Percentiles rank a stretch among this genome's conserved stretches.
Evolutionary conservation across 768 basidiomycete genomes (phyloP).

Genomic region (Lactifluus volemus): DNA sequence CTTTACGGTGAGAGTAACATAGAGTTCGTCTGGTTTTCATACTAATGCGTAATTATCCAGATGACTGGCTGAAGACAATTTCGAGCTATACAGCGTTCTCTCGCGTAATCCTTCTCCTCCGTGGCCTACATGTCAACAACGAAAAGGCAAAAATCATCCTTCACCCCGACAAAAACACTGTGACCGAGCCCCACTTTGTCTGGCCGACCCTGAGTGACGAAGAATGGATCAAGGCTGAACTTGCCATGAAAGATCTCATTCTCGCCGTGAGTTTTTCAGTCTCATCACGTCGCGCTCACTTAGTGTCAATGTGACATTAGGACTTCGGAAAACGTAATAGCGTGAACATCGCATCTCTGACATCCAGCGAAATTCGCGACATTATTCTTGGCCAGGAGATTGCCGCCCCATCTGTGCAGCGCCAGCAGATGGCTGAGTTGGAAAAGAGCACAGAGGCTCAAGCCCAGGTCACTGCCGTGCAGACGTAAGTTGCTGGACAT

Average conservation of each 20-base stretch:
- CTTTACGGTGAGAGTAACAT: constrained; percentile 57
- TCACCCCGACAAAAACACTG: constrained; percentile 93
- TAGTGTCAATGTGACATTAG: constrained; percentile 30
- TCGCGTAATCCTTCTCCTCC: constrained; percentile 90
- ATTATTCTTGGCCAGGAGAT: constrained; percentile 99
- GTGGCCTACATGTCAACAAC: constrained; percentile 97
- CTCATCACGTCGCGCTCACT: neutral
- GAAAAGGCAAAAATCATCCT: constrained; percentile 99
- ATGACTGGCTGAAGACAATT: constrained; percentile 98
- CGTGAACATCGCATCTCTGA: constrained; percentile 96
- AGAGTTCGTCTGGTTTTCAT: neutral
- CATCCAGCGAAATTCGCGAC: constrained; percentile 93
- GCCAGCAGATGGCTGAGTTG: constrained; percentile 98
- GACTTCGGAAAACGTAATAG: constrained; percentile 99
- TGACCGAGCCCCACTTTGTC: constrained; percentile 96
- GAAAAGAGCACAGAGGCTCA: constrained; percentile 96
- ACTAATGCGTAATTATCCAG: constrained; percentile 31
- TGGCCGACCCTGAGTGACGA: constrained; percentile 92
- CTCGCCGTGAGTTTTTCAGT: constrained; percentile 48
- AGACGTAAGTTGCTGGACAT: constrained; percentile 47
- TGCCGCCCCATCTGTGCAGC: constrained; percentile 87
- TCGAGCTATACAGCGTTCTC: constrained; percentile 99
- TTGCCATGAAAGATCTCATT: constrained; percentile 97
- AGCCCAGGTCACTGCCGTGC: constrained; percentile 89
- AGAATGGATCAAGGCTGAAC: constrained; percentile 99